Evolutionary conservation across 1,284 basidiomycete genomes (phyloP), one percentile per base, ranked within the genome.

Genomic region (Mycosarcoma maydis): DNA sequence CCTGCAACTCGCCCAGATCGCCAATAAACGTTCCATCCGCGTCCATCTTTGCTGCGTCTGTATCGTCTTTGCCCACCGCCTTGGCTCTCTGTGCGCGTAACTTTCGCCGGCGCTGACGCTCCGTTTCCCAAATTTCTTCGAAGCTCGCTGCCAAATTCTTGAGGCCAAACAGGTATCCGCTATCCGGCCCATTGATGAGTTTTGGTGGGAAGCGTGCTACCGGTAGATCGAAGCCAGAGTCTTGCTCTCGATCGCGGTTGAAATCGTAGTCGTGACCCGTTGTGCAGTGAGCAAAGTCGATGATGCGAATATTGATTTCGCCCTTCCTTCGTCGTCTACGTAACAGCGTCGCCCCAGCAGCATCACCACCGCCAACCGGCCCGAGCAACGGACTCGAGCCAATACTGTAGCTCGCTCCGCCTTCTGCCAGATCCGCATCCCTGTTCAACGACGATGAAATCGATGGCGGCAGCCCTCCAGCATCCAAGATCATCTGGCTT

Each of bases 261-360:
- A 89, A 87, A 50, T 91, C 82, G 86, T 93, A 98, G 82, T 99
- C 96, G 40, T 87, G 86, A 7, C 95, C 95, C 0, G 94, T 98
- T 8, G 94, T 98, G 58, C 95, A 98, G 82, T 98, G 95, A 7
- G 95, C 96, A 84, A 99, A 99, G 83, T 99, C 95, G 59, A 99
- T 96, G 54, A 99, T 89, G 24, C 94, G 91, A 68, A 98, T 91
- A 77, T 92, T 93, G 58, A 98, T 88, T 82, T 96, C 93, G 36
- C 96, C 96, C 20, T 62, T 67, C n/a, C 92, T 40, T 9, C 67
- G 52, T n/a, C 67, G 41, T 13, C 60, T 39, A 22, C 72, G 59
- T 16, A 54, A 22, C 13, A 47, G 29, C 0, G 52, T 53, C 22
- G 57, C 39, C 27, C 33, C 26, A 2, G 36, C 36, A 13, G 24